phyloP scores from a whole-genome alignment of 176 grass and related monocot genomes.

The Dendrocalamus sinicus region DNA sequence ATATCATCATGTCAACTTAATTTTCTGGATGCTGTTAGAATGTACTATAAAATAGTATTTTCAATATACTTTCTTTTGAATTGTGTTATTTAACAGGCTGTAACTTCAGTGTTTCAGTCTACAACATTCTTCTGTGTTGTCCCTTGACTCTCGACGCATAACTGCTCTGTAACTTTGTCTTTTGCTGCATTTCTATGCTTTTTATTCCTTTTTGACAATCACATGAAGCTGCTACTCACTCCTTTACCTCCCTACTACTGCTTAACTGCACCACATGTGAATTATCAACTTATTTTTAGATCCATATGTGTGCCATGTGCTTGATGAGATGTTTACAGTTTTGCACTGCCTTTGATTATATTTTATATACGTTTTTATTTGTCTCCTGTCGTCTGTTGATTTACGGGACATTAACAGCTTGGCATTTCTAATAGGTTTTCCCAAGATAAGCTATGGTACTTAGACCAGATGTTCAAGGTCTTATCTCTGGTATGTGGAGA shows the following conservation, averaged over 20 bases:
- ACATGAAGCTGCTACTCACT: not conserved
- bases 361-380: constrained; percentile 18
- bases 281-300: not conserved
- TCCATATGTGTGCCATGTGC: not conserved
- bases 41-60: constrained; percentile 25
- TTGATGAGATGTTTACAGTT: constrained; percentile 16
- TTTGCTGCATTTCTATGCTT: constrained; percentile 1
- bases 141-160: not conserved
- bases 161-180: not conserved
- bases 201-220: constrained; percentile 17
- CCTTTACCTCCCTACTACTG: not conserved
- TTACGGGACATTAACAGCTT: constrained; percentile 36
- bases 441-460: constrained; percentile 93
- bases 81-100: constrained; percentile 19
- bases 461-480: constrained; percentile 99
- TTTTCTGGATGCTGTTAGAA: constrained; percentile 12
- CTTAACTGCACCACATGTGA: constrained; percentile 12
- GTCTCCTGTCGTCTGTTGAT: constrained; percentile 30
- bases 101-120: not conserved
- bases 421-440: constrained; percentile 76
- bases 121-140: not conserved
- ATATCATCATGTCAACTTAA: constrained; percentile 13
- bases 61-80: not conserved
- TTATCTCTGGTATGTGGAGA: constrained; percentile 80
- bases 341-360: not conserved